These are phyloP conservation scores for Ophiostoma sp. DNA, from an alignment of 2,329 filamentous ascomycete genomes.

Conservation along the genomic window DNA sequence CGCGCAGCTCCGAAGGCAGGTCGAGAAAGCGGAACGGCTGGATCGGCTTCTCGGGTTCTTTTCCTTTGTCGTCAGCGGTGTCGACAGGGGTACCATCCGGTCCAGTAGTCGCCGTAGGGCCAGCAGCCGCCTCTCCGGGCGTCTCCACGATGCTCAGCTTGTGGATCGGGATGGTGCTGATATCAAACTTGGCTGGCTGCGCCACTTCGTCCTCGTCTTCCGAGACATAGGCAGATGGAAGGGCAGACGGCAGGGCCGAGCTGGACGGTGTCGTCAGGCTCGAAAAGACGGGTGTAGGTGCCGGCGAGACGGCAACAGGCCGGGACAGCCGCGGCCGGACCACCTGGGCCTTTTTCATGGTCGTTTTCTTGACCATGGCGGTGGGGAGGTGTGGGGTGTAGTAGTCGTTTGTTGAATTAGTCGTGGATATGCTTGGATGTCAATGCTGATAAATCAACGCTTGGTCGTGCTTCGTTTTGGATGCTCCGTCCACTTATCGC, in stretches of 20 bases:
- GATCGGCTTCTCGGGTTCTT: constrained; percentile 27
- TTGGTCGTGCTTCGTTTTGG: not conserved
- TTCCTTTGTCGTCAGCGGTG: not conserved
- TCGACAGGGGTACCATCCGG: not conserved
- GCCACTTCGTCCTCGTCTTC: constrained; percentile 43
- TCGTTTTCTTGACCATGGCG: constrained; percentile 21
- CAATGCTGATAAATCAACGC: not conserved
- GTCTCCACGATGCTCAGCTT: constrained; percentile 46
- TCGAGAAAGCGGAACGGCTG: constrained; percentile 65
- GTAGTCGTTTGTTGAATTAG: not conserved
- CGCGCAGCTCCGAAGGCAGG: constrained; percentile 68
- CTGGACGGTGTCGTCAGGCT: constrained; percentile 40
- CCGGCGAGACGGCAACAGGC: constrained; percentile 32
- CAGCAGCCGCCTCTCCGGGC: constrained; percentile 5
- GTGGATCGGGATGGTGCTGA: constrained; percentile 41
- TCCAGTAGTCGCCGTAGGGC: not conserved
- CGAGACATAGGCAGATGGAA: constrained; percentile 41
- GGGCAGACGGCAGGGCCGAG: constrained; percentile 42
- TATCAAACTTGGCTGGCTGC: constrained; percentile 38
- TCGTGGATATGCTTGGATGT: not conserved
- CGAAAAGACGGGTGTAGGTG: constrained; percentile 39
- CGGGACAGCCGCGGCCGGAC: constrained; percentile 38
- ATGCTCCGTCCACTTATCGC: not conserved
- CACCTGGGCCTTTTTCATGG: constrained; percentile 12
- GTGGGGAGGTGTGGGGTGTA: not conserved